These are phyloP conservation scores for Lumnitzera racemosa DNA, from an alignment of 345 rosid genomes.

Conservation along the genomic window DNA sequence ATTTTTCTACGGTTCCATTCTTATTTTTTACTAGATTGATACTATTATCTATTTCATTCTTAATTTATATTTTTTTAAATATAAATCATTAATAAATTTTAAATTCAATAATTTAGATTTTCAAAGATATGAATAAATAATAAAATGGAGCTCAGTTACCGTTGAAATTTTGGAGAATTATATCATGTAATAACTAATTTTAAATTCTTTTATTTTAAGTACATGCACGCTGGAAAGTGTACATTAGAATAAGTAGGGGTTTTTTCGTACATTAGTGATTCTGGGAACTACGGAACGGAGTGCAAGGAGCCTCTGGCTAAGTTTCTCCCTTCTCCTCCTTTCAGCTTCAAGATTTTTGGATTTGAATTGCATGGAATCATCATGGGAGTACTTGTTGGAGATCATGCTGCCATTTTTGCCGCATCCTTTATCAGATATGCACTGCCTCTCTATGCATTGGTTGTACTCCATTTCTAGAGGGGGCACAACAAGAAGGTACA, in stretches of 20 bases:
- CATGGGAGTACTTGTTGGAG: slow-evolving; percentile 11
- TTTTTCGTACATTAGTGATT: slow-evolving; percentile 59
- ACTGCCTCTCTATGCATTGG: not conserved
- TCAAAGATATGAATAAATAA: too few species aligned
- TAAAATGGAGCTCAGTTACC: too few species aligned
- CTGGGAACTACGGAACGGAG: slow-evolving; percentile 77
- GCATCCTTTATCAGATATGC: slow-evolving; percentile 6
- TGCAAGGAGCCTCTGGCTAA: slow-evolving; percentile 55
- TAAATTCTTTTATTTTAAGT: not conserved
- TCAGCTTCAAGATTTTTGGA: slow-evolving; percentile 78
- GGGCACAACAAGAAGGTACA: too few species aligned
- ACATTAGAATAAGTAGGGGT: not conserved
- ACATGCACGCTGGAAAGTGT: not conserved
- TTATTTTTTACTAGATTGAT: too few species aligned
- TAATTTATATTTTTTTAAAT: too few species aligned
- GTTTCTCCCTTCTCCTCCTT: slow-evolving; percentile 73
- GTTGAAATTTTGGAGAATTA: too few species aligned
- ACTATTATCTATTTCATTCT: too few species aligned
- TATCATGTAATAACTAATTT: too few species aligned
- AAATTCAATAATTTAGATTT: too few species aligned
- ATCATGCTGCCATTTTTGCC: slow-evolving; percentile 19
- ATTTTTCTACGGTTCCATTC: too few species aligned
- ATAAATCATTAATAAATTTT: too few species aligned
- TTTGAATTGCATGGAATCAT: slow-evolving; percentile 31
- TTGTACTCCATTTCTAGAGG: slow-evolving; percentile 8